phyloP scores from a whole-genome alignment of 116 monocot genomes.

The Zostera marina region DNA sequence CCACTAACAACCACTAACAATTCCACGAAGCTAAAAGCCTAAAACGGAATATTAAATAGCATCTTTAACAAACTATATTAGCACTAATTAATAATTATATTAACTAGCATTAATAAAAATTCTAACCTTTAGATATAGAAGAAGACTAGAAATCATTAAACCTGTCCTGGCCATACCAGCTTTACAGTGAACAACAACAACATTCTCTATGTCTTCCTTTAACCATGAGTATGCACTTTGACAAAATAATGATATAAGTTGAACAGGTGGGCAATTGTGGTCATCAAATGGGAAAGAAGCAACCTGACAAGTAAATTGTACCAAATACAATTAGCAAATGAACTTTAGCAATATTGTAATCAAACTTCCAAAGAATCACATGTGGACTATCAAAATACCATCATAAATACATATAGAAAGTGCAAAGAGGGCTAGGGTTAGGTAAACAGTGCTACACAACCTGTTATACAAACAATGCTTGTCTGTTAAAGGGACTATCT shows the following conservation, averaged over 20 bases:
- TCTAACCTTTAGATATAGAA: conserved; percentile 85
- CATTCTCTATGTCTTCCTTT: conserved; percentile 99
- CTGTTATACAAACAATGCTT: no score
- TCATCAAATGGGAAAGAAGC: conserved; percentile 99
- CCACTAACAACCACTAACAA: no score
- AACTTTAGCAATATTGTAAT: no score
- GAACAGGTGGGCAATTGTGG: conserved; percentile 94
- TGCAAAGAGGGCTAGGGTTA: not conserved
- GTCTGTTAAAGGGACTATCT: no score
- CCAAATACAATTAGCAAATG: no score
- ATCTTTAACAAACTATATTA: no score
- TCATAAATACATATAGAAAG: not conserved
- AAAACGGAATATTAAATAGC: no score
- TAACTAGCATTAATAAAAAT: no score
- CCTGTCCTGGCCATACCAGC: conserved; percentile 99
- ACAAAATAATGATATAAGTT: conserved; percentile 83
- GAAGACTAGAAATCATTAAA: conserved; percentile 97
- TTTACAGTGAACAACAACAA: conserved; percentile 99
- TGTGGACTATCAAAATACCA: not conserved
- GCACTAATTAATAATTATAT: no score
- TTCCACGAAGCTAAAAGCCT: no score
- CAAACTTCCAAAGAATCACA: not conserved
- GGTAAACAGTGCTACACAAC: no score
- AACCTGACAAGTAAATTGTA: conserved; percentile 31
- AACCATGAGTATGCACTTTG: conserved; percentile 98